Evolutionary conservation across 2,329 filamentous ascomycete genomes (phyloP), one percentile per base, ranked within the genome.

Genomic region (Colletotrichum siamense): DNA sequence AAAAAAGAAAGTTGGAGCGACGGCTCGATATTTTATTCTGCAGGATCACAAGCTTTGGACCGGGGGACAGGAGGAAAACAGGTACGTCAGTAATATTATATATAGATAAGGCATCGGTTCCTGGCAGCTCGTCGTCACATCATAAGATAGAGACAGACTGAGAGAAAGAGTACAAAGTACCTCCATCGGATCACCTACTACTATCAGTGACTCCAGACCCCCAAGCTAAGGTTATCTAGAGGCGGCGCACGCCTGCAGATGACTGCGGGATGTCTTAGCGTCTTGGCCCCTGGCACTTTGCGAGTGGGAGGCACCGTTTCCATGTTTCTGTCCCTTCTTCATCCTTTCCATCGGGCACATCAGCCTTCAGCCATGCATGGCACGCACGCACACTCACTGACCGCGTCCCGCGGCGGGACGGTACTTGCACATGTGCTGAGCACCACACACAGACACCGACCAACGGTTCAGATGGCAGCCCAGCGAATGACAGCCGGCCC

Each of bases 401-500:
- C 55, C 55, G 22, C 36, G 49, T 57, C 26, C 66, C 28, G 62
- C 39, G 18, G 34, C 64, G 52, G 28, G 62, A 61, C 36, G 24
- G 57, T 63, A 70, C 67, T 59, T 59, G 26, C 52, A 44, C 26
- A 61, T 65, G 30, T 26, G 32, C 49, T 52, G 22, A 55, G 55
- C 44, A 55, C 72, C 63, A 30, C 30, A 24, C 30, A 66, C 26
- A 69, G 30, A 71, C 59, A 44, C 36, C 64, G 36, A 63, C 70
- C 67, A 72, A 73, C 69, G 77, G 75, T 55, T 76, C 71, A 78
- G 79, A 71, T 55, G 63, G 57, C 52, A 66, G 69, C 66, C 8
- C 77, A 70, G 73, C 65, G 73, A 82, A 78, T 80, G 70, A 74
- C 67, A 76, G 61, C 57, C n/a, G 67, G 18, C 64, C 67, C 39